Percentiles rank a stretch among this genome's conserved stretches.
Conservation (phyloP, 2,329 filamentous ascomycete species). For the Fusarium palustre region DNA sequence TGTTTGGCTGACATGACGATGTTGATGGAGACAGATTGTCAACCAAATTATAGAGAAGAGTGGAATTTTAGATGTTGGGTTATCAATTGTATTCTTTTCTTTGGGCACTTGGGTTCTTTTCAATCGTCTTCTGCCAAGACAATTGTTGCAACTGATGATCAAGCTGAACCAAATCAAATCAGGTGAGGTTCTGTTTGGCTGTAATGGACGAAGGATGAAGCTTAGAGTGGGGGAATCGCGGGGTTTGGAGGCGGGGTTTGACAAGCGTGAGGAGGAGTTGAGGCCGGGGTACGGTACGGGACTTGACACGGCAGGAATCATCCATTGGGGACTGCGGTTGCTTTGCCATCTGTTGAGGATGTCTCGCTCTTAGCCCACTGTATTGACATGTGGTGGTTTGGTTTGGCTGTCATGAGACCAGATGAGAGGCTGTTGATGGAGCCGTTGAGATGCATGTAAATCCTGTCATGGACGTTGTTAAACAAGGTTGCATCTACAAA, state of each 20-base stretch:
- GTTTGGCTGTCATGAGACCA: slow-evolving; percentile 7
- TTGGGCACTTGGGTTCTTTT: background rate
- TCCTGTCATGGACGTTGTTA: background rate
- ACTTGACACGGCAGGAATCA: slow-evolving; percentile 12
- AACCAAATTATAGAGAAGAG: slow-evolving; percentile 1
- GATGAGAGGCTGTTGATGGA: background rate
- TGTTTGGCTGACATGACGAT: slow-evolving; percentile 74
- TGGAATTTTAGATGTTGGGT: background rate
- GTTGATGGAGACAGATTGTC: slow-evolving; percentile 8
- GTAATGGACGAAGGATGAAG: slow-evolving; percentile 10
- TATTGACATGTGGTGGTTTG: slow-evolving; percentile 18
- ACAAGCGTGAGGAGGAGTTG: slow-evolving; percentile 18
- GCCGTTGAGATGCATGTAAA: slow-evolving; percentile 11
- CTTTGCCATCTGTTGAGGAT: background rate
- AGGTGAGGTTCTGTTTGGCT: slow-evolving; percentile 14
- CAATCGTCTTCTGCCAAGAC: slow-evolving; percentile 14
- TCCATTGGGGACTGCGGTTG: slow-evolving; percentile 2
- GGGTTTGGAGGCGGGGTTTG: slow-evolving; percentile 24
- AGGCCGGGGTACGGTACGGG: slow-evolving; percentile 14
- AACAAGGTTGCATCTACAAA: background rate
- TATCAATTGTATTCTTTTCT: background rate
- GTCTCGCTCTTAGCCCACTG: background rate
- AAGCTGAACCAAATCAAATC: slow-evolving; percentile 3
- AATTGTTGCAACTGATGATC: background rate
- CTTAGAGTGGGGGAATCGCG: slow-evolving; percentile 31